These are phyloP conservation scores for Boletus subparvulus DNA, from an alignment of 768 basidiomycete genomes.

Conservation along the genomic window DNA sequence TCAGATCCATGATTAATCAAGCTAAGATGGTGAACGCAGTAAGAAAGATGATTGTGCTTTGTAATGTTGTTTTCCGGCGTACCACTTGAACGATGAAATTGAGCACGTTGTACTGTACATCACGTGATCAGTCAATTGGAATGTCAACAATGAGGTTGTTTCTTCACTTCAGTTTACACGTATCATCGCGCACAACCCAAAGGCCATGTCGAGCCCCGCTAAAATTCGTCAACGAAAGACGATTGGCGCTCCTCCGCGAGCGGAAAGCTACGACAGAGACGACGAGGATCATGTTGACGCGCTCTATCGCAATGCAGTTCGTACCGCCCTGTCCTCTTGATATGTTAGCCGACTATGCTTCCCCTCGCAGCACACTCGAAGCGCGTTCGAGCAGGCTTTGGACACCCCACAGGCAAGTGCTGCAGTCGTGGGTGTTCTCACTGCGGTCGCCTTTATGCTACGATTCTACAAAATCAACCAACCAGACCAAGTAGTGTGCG, in stretches of 20 bases:
- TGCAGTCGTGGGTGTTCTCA: constrained; percentile 60
- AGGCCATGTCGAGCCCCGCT: constrained; percentile 32
- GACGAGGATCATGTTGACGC: constrained; percentile 54
- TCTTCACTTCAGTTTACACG: constrained; percentile 4
- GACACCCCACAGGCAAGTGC: constrained; percentile 65
- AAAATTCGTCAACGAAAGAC: constrained; percentile 33
- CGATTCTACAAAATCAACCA: constrained; percentile 94
- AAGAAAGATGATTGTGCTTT: background rate
- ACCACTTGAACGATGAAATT: background rate
- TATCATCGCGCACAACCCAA: constrained; percentile 2
- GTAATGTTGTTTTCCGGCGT: background rate
- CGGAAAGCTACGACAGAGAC: constrained; percentile 34
- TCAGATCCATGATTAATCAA: constrained; percentile 52
- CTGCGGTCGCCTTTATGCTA: constrained; percentile 74
- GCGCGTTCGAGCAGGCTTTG: constrained; percentile 57
- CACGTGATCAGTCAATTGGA: constrained; percentile 23
- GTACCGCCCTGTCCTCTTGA: constrained; percentile 17
- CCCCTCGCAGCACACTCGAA: constrained; percentile 52
- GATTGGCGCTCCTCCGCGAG: constrained; percentile 13
- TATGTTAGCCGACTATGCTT: constrained; percentile 11
- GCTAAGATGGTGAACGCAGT: background rate
- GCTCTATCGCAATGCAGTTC: constrained; percentile 50
- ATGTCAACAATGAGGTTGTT: background rate
- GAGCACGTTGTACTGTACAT: background rate
- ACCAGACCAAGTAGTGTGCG: constrained; percentile 93